These are phyloP conservation scores for Bipolaris sorokiniana DNA, from an alignment of 2,329 filamentous ascomycete genomes.

Conservation along the genomic window DNA sequence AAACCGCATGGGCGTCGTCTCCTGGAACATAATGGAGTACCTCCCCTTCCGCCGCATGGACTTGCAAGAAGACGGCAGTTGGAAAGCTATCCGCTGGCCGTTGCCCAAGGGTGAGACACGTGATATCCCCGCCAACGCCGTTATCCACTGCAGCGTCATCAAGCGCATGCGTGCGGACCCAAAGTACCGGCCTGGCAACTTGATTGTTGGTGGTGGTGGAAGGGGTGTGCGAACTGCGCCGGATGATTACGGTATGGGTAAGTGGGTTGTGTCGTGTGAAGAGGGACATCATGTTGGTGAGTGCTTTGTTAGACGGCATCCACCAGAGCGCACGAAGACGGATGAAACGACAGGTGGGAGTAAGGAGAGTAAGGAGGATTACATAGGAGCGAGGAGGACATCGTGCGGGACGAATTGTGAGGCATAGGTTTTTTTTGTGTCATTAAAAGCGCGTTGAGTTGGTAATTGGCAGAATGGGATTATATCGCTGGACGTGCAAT, in stretches of 20 bases:
- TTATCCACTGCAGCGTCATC: slow-evolving; percentile 77
- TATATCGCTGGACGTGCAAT: not conserved
- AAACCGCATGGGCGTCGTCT: slow-evolving; percentile 61
- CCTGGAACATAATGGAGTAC: slow-evolving; percentile 82
- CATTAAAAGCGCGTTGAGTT: no score
- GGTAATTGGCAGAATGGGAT: not conserved
- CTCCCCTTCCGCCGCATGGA: slow-evolving; percentile 84
- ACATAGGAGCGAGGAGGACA: not conserved
- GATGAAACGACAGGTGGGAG: slow-evolving; percentile 1
- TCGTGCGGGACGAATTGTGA: slow-evolving; percentile 1
- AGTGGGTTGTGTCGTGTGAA: slow-evolving; percentile 71
- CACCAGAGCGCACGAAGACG: slow-evolving; percentile 14
- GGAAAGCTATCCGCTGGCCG: slow-evolving; percentile 82
- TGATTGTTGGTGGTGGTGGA: slow-evolving; percentile 80
- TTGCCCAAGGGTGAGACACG: slow-evolving; percentile 77
- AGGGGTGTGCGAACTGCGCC: slow-evolving; percentile 70
- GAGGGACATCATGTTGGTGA: slow-evolving; percentile 73
- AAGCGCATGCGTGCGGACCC: slow-evolving; percentile 69
- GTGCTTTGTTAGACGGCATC: slow-evolving; percentile 60
- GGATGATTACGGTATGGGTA: slow-evolving; percentile 67
- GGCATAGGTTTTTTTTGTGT: no score
- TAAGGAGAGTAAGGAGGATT: not conserved
- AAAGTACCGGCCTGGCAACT: slow-evolving; percentile 75
- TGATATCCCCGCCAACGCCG: slow-evolving; percentile 73
- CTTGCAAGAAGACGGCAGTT: slow-evolving; percentile 71